These are phyloP conservation scores for Trichothecium sympodiale DNA, from an alignment of 2,329 filamentous ascomycete species.

Conservation along the genomic window DNA sequence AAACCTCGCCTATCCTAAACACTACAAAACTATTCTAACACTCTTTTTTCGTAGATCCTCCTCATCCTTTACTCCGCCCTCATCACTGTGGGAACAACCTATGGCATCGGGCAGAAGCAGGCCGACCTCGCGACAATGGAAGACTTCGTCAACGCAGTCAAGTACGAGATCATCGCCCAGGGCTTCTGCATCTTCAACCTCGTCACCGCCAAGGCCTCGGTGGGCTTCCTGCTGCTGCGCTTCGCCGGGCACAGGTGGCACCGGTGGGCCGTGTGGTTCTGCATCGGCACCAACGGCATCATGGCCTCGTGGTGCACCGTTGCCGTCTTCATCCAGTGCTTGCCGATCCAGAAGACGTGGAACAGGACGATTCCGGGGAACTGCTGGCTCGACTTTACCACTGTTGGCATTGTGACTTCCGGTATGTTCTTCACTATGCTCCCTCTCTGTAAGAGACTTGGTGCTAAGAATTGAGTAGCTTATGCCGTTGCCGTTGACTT, in stretches of 20 bases:
- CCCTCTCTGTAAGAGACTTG: background rate
- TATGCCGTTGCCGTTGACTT: constrained; percentile 12
- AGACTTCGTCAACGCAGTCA: constrained; percentile 5
- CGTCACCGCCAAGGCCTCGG: constrained; percentile 5
- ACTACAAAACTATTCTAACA: background rate
- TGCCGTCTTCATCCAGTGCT: constrained; percentile 15
- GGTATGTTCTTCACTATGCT: constrained; percentile 1
- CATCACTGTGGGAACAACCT: constrained; percentile 3
- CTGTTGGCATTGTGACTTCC: constrained; percentile 4
- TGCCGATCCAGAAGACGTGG: constrained; percentile 14
- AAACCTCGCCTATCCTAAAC: background rate
- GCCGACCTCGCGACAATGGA: constrained; percentile 1
- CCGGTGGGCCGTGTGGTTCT: constrained; percentile 14
- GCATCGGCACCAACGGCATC: constrained; percentile 14
- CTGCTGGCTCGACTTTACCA: constrained; percentile 11
- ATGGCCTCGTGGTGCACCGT: constrained; percentile 10
- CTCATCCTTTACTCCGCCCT: constrained; percentile 3
- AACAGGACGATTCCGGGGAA: constrained; percentile 9
- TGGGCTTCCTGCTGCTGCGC: constrained; percentile 13
- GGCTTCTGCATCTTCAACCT: constrained; percentile 10
- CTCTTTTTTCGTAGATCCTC: constrained; percentile 1
- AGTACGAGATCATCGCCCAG: constrained; percentile 7
- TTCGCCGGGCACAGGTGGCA: constrained; percentile 13
- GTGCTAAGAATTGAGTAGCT: background rate
- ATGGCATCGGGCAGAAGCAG: constrained; percentile 4